Evolutionary conservation across 129 eudicot species (phyloP).

Genomic region (Saussurea involucrata): DNA sequence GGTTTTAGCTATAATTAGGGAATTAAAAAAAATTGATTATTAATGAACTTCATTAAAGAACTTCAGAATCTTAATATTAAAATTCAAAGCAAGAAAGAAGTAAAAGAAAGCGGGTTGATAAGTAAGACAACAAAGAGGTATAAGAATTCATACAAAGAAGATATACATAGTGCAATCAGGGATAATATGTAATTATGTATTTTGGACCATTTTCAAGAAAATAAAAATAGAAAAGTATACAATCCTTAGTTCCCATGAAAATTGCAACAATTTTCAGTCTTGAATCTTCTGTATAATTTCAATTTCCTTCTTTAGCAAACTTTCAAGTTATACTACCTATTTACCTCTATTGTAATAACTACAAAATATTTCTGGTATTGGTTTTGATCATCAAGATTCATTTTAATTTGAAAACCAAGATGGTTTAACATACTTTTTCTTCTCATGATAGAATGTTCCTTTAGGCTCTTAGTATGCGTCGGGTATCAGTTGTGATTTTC

Average conservation of each 20-base stretch:
- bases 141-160: not conserved
- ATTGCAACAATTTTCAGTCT: not conserved
- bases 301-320: not conserved
- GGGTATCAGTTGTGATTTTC: not conserved
- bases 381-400: conserved; percentile 1
- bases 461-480: not conserved
- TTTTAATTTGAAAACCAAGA: conserved; percentile 4
- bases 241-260: not conserved
- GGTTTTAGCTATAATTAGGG: conserved; percentile 1
- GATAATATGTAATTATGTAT: conserved; percentile 1
- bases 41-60: not conserved
- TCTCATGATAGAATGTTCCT: not conserved
- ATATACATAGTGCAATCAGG: conserved; percentile 3
- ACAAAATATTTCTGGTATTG: conserved; percentile 6
- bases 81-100: not conserved
- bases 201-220: not conserved
- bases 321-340: not conserved
- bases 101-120: not conserved
- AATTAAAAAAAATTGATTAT: not conserved
- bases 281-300: not conserved
- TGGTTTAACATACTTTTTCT: conserved; percentile 4
- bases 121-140: not conserved
- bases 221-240: not conserved
- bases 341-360: not conserved
- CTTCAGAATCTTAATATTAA: not conserved